Base-by-base conservation (phyloP, 192 early-diverging fungal genomes). In the Bifiguratus adelaidae region DNA sequence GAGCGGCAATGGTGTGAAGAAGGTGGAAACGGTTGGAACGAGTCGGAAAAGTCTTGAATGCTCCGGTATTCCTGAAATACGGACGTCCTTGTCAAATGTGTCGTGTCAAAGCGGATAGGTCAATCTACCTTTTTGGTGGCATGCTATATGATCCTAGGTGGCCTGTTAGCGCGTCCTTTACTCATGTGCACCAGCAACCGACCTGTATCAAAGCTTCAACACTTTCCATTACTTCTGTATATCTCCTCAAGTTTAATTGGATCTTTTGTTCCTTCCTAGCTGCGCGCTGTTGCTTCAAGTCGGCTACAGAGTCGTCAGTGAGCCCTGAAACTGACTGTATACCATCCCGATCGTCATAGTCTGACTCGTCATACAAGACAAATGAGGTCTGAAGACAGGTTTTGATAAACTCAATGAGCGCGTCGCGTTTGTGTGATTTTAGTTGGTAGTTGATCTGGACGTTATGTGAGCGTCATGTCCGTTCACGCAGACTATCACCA, bases 351-450 rank as follows among this genome's bases (percentile, higher is more conserved):
- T 52, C 44, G 28, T 41, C 35, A 23, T 41, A 32, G 8, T 37
- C 44, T 18, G 4, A 7, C 16, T 30, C 52, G 18, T 55, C 47
- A 19, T 90, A 82, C 20, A 94, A 75, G 38, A 91, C 81, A 50
- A 95, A 95, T 4, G 91, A 85, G 6, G 86, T 89, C 30, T 86
- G 73, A 7, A 92, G 72, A 50, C 89, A 74, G 27, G 77, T 75
- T 58, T 95, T 95, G 64, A 95, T 89, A 61, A 92, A 95, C 70
- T 88, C 84, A 55, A 91, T 91, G 47, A 91, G 81, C 37, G 73
- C 70, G 65, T 93, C 91, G 42, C 88, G 80, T 74, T 93, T 93
- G 73, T 91, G 86, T n/a, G 75, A 70, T 21, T 77, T 68, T 26
- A 77, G 45, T 27, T 76, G 68, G 60, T 70, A 78, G 61, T 65